Evolutionary conservation across 1,139 yeast genomes (phyloP), one percentile per base, ranked within the genome.

Genomic region (Petasospora fabianii): DNA sequence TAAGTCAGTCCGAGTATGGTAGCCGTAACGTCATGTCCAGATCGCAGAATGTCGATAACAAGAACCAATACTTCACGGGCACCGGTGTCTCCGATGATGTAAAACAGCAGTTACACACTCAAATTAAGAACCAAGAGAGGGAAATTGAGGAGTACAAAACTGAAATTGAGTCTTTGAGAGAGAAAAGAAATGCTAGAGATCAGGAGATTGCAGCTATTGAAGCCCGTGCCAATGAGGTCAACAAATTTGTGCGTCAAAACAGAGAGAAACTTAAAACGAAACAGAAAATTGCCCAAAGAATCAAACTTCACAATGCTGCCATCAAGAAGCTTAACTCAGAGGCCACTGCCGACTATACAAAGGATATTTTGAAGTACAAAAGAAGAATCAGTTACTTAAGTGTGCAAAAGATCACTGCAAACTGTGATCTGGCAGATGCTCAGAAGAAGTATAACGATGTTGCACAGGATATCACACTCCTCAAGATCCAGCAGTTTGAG

Each of bases 1-100:
- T 83, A 15, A 63, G 61, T 12, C 65, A 68, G 47, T 86, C 95
- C 0, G 61, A 58, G 19, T 82, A 80, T 59, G 88, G 88, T 15
- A 59, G 66, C 3, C 67, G 60, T 40, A 84, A 78, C 54, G 61
- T 71, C 3, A 65, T 68, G 43, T 65, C 60, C 43, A 61, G 39
- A 21, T 43, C 55, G 2, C 34, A 43, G 4, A 36, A 24, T 12
- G 41, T 24, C 11, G 24, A 19, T 43, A 59, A 21, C 39, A 50
- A 7, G 44, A 59, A 21, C 39, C 50, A 7, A 43, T 62, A 30
- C 73, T 80, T 54, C 70, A 66, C 28, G 57, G 63, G 47, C 3
- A 62, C 64, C 26, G 79, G 80, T 6, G 58, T 79, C 36, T 61
- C 75, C n/a, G 59, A 58, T 26, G 64, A 60, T n/a, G 47, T 36